Conservation (phyloP, 2,329 filamentous ascomycete genomes). For the Penicillium griseofulvum region DNA sequence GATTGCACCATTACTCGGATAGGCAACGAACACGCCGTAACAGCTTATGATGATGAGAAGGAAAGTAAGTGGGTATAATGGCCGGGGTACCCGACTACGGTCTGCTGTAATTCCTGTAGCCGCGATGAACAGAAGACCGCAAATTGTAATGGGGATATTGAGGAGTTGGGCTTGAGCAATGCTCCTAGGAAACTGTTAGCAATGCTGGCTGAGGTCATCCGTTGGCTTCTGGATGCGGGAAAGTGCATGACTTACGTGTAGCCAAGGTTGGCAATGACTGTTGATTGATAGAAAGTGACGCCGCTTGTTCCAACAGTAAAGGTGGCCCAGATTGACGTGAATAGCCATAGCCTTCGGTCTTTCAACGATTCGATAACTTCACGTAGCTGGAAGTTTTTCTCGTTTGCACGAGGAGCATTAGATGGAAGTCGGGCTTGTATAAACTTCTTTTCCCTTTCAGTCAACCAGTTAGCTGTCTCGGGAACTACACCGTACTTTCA, state of each 20-base stretch:
- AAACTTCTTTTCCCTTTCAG: slow-evolving; percentile 48
- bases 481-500: slow-evolving; percentile 35
- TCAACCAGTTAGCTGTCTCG: slow-evolving; percentile 47
- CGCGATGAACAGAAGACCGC: slow-evolving; percentile 45
- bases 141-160: slow-evolving; percentile 49
- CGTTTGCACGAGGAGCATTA: slow-evolving; percentile 43
- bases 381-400: slow-evolving; percentile 41
- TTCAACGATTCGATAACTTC: slow-evolving; percentile 43
- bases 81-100: slow-evolving; percentile 44
- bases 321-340: slow-evolving; percentile 47
- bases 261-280: slow-evolving; percentile 42
- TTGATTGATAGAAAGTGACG: slow-evolving; percentile 45
- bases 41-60: slow-evolving; percentile 46
- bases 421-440: slow-evolving; percentile 47
- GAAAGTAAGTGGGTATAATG: slow-evolving; percentile 46
- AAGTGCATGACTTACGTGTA: slow-evolving; percentile 37
- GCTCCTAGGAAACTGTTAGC: slow-evolving; percentile 26
- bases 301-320: slow-evolving; percentile 49
- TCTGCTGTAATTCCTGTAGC: slow-evolving; percentile 46
- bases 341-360: slow-evolving; percentile 46
- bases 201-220: background rate
- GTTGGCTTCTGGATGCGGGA: background rate
- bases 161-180: slow-evolving; percentile 51
- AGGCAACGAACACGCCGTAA: slow-evolving; percentile 48
- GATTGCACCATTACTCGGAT: slow-evolving; percentile 47